Base-by-base conservation (phyloP, 192 early-diverging fungal genomes). In the Coemansia sp. region DNA sequence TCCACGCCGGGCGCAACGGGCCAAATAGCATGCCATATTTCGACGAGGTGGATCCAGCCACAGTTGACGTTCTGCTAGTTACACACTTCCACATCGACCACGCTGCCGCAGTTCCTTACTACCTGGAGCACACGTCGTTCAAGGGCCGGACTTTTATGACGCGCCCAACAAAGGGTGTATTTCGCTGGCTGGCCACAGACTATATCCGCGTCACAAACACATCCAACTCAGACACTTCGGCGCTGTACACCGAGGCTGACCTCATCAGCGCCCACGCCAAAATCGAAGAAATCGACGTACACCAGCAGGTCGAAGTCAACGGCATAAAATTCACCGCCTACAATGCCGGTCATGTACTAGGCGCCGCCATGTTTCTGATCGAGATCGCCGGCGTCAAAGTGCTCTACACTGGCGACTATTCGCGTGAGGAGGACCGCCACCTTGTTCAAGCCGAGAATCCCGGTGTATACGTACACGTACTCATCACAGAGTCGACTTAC, bases 11-110 rank as follows among this genome's bases (percentile, higher is more conserved):
- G 8, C 89, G 92, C 76, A 89, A 80, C 54, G 97, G 97, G n/a
- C 84, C 95, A 27, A 88, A 89, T 56, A 92, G 93, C 59, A 85
- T 99, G 57, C 97, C 97, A 0, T 98, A 95, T 85, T 91, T 98
- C 73, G 97, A 99, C 77, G 85, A 93, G 61, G 89, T 99, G 35
- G 96, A 98, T 70, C 94, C 94, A 34, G 85, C 89, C 10, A 85
- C 85, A 6, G 89, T 99, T 40, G 95, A 99, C 70, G 80, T 97
- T 13, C 84, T 98, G 44, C 86, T 98, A 46, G 88, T 99, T 50
- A 98, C 90, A n/a, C 96, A 78, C 83, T 99, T 99, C 63, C 97
- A 99, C 75, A 87, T 97, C 54, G 97, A 99, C 79, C 97, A 99
- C 75, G 95, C 95, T 6, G 97, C 94, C 19, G 92, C 93, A 16